These are phyloP conservation scores for Botrytis fragariae DNA, from an alignment of 2,329 filamentous ascomycete genomes.

Conservation along the genomic window DNA sequence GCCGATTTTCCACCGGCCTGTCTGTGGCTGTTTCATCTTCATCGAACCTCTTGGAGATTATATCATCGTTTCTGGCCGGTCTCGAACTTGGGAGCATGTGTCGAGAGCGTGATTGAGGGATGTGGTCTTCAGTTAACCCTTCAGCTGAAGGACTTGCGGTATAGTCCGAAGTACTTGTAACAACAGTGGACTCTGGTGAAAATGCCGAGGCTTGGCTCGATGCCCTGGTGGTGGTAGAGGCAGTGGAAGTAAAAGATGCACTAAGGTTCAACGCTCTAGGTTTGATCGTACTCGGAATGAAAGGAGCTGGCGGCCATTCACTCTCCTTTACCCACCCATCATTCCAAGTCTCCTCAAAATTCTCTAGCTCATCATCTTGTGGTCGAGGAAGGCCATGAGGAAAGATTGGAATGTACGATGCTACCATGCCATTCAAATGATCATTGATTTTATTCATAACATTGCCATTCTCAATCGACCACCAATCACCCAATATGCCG, in stretches of 20 bases:
- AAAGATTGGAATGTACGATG: slow-evolving; percentile 10
- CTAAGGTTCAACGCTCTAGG: slow-evolving; percentile 31
- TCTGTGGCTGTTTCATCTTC: neutral
- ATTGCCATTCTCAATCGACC: slow-evolving; percentile 5
- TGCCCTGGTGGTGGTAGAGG: slow-evolving; percentile 26
- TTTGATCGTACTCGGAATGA: slow-evolving; percentile 30
- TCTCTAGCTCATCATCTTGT: slow-evolving; percentile 10
- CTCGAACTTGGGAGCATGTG: slow-evolving; percentile 28
- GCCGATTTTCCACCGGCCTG: slow-evolving; percentile 9
- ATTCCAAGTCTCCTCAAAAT: slow-evolving; percentile 23
- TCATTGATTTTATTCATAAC: neutral
- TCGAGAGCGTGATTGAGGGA: slow-evolving; percentile 20
- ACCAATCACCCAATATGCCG: slow-evolving; percentile 21
- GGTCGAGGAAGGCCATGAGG: slow-evolving; percentile 28
- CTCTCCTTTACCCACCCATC: neutral
- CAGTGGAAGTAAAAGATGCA: slow-evolving; percentile 22
- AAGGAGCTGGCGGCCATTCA: slow-evolving; percentile 22
- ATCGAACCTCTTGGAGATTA: neutral
- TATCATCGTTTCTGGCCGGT: slow-evolving; percentile 15
- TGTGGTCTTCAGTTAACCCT: slow-evolving; percentile 17
- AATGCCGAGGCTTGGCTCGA: slow-evolving; percentile 28
- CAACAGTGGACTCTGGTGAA: slow-evolving; percentile 23
- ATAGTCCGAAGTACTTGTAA: slow-evolving; percentile 22
- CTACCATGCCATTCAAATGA: neutral
- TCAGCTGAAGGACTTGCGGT: slow-evolving; percentile 21